Conservation (phyloP, 2,329 filamentous ascomycete genomes). For the Microdochium paspali region DNA sequence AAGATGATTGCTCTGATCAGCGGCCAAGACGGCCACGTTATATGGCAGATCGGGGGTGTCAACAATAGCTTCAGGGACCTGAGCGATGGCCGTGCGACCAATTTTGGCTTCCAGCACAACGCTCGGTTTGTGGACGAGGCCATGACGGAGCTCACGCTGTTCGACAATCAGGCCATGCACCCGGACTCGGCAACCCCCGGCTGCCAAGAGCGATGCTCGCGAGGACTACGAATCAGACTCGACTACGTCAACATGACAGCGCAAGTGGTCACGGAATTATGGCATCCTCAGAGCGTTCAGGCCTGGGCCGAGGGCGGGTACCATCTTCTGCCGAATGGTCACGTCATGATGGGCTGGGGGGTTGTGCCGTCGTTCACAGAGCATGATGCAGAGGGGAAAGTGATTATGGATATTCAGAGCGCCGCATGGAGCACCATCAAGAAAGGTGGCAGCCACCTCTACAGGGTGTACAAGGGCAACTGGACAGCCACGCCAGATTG, state of each 20-base stretch:
- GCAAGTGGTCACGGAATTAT: background rate
- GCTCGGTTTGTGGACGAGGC: conserved; percentile 22
- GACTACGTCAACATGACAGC: conserved; percentile 3
- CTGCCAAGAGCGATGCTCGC: background rate
- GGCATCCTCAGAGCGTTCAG: background rate
- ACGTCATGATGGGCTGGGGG: conserved; percentile 1
- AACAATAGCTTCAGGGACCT: conserved; percentile 26
- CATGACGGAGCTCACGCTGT: conserved; percentile 21
- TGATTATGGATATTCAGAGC: conserved; percentile 2
- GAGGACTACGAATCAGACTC: conserved; percentile 1
- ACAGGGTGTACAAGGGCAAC: conserved; percentile 41
- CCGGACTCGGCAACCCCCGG: conserved; percentile 26
- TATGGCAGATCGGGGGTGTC: conserved; percentile 27
- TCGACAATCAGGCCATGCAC: conserved; percentile 18
- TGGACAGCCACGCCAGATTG: conserved; percentile 31
- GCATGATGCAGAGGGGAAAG: background rate
- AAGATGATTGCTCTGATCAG: conserved; percentile 19
- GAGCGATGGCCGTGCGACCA: conserved; percentile 22
- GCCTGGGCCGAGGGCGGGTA: background rate
- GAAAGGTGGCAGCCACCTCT: conserved; percentile 13
- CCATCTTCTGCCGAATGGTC: background rate
- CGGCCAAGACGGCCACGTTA: conserved; percentile 18
- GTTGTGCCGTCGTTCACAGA: conserved; percentile 2
- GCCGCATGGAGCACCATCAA: background rate
- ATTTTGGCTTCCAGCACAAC: conserved; percentile 29